Evolutionary conservation across 2,329 filamentous ascomycete genomes (phyloP), one percentile per base, ranked within the genome.

Genomic region (Fusarium nurragi): DNA sequence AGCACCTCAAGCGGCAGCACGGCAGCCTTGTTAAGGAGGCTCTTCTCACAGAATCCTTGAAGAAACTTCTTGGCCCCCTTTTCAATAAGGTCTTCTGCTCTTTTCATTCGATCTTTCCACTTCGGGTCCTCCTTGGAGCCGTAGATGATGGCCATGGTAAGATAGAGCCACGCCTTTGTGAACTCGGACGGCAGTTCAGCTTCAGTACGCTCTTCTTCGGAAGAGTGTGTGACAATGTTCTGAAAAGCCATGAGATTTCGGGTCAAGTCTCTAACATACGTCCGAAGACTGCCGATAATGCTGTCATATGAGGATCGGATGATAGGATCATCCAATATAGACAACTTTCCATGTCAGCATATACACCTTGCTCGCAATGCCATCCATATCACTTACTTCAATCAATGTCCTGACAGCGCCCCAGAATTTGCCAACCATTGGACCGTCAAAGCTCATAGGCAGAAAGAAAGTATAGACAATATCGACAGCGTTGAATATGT

Each of bases 341-440:
- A 46, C 34, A 65, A 14, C 68, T 70, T 58, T 45, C 8, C 22
- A 16, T 36, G 25, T 69, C 14, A 67, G 67, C 25, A 21, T 46
- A 32, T 26, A 19, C n/a, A 14, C 19, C 6, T 19, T 36, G 34
- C 18, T 23, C 18, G 32, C 11, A 6, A 45, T 18, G 23, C 14
- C 4, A 13, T n/a, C 14, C n/a, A 12, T 4, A 11, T 3, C 12
- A 53, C 72, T 66, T 65, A 78, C 77, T 32, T 54, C 39, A 6
- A 78, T 57, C 6, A 77, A 22, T 4, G 49, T 56, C 53, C 69
- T 70, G 0, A 80, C 36, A n/a, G 80, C 77, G 3, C 79, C 81
- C 81, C 80, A 83, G 50, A 76, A 83, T 51, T 80, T 81, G 6
- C 60, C 56, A 2, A 73, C 73, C 4, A 79, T 82, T 1, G 79